These are phyloP conservation scores for Colletotrichum sojae DNA, from an alignment of 2,329 filamentous ascomycete genomes.

Conservation along the genomic window DNA sequence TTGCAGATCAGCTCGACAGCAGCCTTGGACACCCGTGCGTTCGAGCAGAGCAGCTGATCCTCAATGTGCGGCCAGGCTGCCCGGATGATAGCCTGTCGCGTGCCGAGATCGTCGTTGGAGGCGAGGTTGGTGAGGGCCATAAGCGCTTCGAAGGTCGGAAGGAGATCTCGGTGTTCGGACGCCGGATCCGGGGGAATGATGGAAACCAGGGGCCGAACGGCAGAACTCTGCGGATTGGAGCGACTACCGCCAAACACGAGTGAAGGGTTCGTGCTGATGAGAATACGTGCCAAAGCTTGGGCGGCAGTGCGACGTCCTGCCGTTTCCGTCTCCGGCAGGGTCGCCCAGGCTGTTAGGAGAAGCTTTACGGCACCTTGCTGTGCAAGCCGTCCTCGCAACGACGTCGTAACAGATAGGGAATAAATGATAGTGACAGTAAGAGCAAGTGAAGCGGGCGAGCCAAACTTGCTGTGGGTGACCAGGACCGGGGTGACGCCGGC, in stretches of 20 bases:
- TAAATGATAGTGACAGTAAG: slow-evolving; percentile 84
- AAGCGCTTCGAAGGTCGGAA: slow-evolving; percentile 91
- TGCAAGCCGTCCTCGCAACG: slow-evolving; percentile 82
- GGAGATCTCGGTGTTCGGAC: slow-evolving; percentile 78
- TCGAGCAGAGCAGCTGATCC: slow-evolving; percentile 84
- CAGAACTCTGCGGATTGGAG: slow-evolving; percentile 80
- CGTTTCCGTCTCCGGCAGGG: slow-evolving; percentile 68
- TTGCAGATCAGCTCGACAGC: slow-evolving; percentile 94
- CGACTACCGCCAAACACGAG: slow-evolving; percentile 86
- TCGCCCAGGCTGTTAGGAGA: slow-evolving; percentile 78
- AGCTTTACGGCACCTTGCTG: slow-evolving; percentile 95
- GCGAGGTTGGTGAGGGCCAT: slow-evolving; percentile 96
- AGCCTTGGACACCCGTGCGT: slow-evolving; percentile 83
- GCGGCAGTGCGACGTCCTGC: slow-evolving; percentile 72
- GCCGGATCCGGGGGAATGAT: slow-evolving; percentile 78
- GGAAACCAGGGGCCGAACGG: slow-evolving; percentile 84
- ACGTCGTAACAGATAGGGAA: slow-evolving; percentile 80
- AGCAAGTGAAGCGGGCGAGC: slow-evolving; percentile 78
- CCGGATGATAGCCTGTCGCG: slow-evolving; percentile 78
- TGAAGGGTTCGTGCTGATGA: slow-evolving; percentile 87
- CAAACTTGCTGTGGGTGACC: slow-evolving; percentile 80
- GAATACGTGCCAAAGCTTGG: slow-evolving; percentile 85
- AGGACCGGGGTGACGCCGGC: slow-evolving; percentile 83
- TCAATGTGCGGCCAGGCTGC: slow-evolving; percentile 83
- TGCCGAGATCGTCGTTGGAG: slow-evolving; percentile 78